Conservation (phyloP, 2,329 filamentous ascomycete genomes). For the Cordyceps javanica region DNA sequence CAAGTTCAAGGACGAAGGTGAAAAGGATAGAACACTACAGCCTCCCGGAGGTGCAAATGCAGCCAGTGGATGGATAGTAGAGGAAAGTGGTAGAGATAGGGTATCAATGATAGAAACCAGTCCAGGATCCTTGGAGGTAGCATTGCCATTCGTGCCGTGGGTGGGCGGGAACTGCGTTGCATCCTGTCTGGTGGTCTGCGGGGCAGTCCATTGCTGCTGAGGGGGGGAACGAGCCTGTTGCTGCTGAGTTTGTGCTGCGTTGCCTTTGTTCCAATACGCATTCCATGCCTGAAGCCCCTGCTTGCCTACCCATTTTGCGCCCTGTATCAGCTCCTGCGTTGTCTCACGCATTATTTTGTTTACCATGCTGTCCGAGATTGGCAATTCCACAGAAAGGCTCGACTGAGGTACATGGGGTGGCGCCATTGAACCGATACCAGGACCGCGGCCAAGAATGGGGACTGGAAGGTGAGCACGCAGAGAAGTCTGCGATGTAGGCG, state of each 20-base stretch:
- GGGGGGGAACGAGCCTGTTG: constrained; percentile 38
- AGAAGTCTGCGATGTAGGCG: constrained; percentile 64
- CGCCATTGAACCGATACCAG: constrained; percentile 53
- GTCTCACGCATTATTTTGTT: constrained; percentile 74
- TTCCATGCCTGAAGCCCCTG: constrained; percentile 74
- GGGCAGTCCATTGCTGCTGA: constrained; percentile 41
- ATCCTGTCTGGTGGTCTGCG: constrained; percentile 38
- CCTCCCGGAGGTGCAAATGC: constrained; percentile 68
- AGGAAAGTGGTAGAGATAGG: constrained; percentile 48
- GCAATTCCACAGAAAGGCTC: constrained; percentile 65
- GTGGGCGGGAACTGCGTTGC: constrained; percentile 64
- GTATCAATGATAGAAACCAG: constrained; percentile 71
- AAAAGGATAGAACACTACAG: constrained; percentile 75
- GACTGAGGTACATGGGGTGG: constrained; percentile 63
- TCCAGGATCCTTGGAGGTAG: constrained; percentile 58
- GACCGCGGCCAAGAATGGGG: constrained; percentile 46
- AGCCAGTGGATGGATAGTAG: constrained; percentile 55
- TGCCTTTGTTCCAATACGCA: constrained; percentile 65
- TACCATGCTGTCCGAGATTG: constrained; percentile 63
- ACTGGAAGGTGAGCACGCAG: constrained; percentile 61
- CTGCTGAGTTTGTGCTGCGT: constrained; percentile 36
- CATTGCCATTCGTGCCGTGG: constrained; percentile 56
- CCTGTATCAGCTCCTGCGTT: constrained; percentile 70
- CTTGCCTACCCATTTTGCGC: constrained; percentile 70
- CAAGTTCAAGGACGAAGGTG: constrained; percentile 64